Conservation (phyloP, 108 stramenopile species). For the Conticribra guillardii region DNA sequence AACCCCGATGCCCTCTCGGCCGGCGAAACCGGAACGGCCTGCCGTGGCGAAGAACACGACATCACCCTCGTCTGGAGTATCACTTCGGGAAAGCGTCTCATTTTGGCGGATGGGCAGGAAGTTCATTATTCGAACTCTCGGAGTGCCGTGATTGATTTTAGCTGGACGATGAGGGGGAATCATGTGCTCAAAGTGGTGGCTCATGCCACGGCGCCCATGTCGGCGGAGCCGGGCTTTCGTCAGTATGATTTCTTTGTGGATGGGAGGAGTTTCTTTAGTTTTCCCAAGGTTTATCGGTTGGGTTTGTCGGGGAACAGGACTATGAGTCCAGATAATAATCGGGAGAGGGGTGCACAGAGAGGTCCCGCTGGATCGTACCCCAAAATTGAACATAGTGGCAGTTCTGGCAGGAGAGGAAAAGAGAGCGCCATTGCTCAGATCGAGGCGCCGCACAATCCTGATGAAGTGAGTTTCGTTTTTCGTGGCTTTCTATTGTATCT, state of each 20-base stretch:
- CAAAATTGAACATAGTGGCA: slow-evolving; percentile 14
- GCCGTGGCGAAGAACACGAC: slow-evolving; percentile 92
- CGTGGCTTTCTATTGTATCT: not conserved
- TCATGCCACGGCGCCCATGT: slow-evolving; percentile 85
- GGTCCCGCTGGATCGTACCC: not conserved
- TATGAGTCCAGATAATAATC: slow-evolving; percentile 13
- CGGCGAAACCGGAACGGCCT: slow-evolving; percentile 86
- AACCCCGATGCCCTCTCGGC: slow-evolving; percentile 79
- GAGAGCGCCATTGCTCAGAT: slow-evolving; percentile 56
- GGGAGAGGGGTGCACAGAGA: slow-evolving; percentile 1
- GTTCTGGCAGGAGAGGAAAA: slow-evolving; percentile 32
- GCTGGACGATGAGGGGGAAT: slow-evolving; percentile 87
- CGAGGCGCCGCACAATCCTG: slow-evolving; percentile 84
- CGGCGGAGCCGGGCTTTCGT: slow-evolving; percentile 77
- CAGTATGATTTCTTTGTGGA: slow-evolving; percentile 94
- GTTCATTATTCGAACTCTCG: slow-evolving; percentile 74
- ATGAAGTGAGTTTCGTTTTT: slow-evolving; percentile 54
- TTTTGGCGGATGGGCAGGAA: slow-evolving; percentile 83
- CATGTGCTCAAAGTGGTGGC: slow-evolving; percentile 88
- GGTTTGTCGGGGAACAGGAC: slow-evolving; percentile 62
- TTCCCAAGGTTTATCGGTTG: slow-evolving; percentile 88
- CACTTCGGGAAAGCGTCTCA: slow-evolving; percentile 82
- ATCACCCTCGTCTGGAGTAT: slow-evolving; percentile 87
- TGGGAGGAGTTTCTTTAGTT: slow-evolving; percentile 84
- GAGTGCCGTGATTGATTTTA: slow-evolving; percentile 78